Evolutionary conservation across 108 stramenopile genomes (phyloP), one percentile per base, ranked within the genome.

Genomic region (Cyclotella sp.): DNA sequence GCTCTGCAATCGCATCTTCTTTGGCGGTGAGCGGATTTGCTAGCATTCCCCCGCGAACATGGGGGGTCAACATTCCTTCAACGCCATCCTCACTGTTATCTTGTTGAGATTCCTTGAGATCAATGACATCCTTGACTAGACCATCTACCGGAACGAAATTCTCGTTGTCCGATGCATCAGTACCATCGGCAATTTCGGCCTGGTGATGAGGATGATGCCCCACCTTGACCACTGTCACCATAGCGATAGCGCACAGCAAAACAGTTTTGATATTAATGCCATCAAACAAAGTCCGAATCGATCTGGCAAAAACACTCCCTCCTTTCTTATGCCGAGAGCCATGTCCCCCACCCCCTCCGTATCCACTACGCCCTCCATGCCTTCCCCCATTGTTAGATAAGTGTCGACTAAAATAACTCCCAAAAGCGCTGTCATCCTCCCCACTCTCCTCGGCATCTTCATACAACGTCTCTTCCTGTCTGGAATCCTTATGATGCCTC

Each of bases 181-280:
- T 3, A 26, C 6, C 57, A 58, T 58, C 57, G 21, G 27, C 28
- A 21, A 41, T 30, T 28, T 34, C 52, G 39, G 28, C 34, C 11
- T 47, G n/a, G 0, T 45, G 46, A 39, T 72, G 43, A 45, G 46
- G 47, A 13, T 72, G 34, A 24, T 74, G 73, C 27, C 41, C 59
- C 58, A 63, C 34, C 58, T 60, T 28, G 5, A 52, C 55, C 2
- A 51, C 12, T 18, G 41, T 40, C 47, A 60, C 67, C 78, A 79
- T 72, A 28, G 51, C 78, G 19, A 79, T 29, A 41, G 72, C 21
- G 44, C 78, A 79, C 51, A 79, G 42, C 10, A 72, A n/a, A 14
- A 79, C 78, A n/a, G 78, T 79, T 51, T 73, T 79, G 29, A 59
- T 15, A 44, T 66, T 67, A n/a, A 66, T 42, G 14, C 71, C 78